Evolutionary conservation across 768 basidiomycete species (phyloP), one percentile per base, ranked within the genome.

Genomic region (Botryobasidium botryosum): DNA sequence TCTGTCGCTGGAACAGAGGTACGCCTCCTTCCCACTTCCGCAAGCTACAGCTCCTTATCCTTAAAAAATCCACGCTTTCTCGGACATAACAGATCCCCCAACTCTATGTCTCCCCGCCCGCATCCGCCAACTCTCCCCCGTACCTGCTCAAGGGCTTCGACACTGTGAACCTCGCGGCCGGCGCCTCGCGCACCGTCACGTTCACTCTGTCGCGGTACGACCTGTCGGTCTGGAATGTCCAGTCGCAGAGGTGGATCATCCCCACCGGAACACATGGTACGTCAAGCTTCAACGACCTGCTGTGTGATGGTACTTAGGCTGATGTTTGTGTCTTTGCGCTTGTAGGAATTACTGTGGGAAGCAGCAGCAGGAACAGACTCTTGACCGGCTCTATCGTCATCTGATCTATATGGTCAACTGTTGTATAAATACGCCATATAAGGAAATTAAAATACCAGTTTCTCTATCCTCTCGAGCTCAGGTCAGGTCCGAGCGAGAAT

Each of bases 91-190:
- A 74, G 72, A 63, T 72, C 32, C 69, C 72, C 7, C 74, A 77
- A 54, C 56, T 77, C 18, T 77, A 75, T 55, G 59, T 70, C 26
- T 60, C 63, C 6, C 67, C 65, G 21, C 74, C 73, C 5, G 54
- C 68, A 6, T 65, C 68, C 3, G 62, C 71, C 1, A 57, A 64
- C 12, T 61, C 65, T 2, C 68, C 74, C 3, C 74, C 74, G 0
- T 62, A 62, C 50, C 64, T 63, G 37, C 59, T 76, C 43, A 72
- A 72, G 55, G 74, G 73, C 13, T 76, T 76, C 50, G 71, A 73
- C 53, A 67, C 64, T 41, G 54, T 74, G 10, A 55, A 39, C 46
- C 51, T 64, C 17, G 44, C 29, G 20, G 50, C 68, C 0, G 69
- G 68, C 7, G 61, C 68, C 50, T 67, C 65, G 24, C 62, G 60